Evolutionary conservation across 2,329 filamentous ascomycete genomes (phyloP).

Genomic region (Alternaria burnsii): DNA sequence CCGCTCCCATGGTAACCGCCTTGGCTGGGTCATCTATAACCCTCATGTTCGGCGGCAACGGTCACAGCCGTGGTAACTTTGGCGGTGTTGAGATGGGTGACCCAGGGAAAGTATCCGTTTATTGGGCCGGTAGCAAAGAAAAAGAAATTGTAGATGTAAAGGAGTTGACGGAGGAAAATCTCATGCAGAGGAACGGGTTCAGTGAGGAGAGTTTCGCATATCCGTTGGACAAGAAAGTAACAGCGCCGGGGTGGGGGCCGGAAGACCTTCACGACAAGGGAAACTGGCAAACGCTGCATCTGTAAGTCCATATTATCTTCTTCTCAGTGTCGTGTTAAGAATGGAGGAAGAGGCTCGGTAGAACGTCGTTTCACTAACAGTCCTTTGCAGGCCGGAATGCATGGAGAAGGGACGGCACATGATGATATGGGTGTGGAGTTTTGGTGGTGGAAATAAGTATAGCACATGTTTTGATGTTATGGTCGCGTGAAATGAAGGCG

Average conservation of each 20-base stretch:
- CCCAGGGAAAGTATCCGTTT: slow-evolving; percentile 19
- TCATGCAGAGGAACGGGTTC: slow-evolving; percentile 31
- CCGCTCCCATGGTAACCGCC: slow-evolving; percentile 31
- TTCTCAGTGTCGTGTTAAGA: neutral
- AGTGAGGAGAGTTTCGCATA: slow-evolving; percentile 33
- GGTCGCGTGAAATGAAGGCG: slow-evolving; percentile 17
- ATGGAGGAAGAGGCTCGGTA: neutral
- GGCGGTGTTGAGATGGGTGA: slow-evolving; percentile 37
- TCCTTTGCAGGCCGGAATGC: slow-evolving; percentile 23
- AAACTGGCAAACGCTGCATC: slow-evolving; percentile 34
- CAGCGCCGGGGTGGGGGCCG: slow-evolving; percentile 26
- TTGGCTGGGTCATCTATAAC: slow-evolving; percentile 26
- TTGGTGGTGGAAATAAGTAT: slow-evolving; percentile 25
- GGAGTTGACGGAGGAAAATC: slow-evolving; percentile 29
- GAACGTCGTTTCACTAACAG: slow-evolving; percentile 2
- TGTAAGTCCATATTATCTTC: slow-evolving; percentile 17
- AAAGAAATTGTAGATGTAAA: slow-evolving; percentile 31
- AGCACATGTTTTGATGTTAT: slow-evolving; percentile 39
- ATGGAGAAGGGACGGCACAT: slow-evolving; percentile 39
- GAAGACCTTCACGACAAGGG: slow-evolving; percentile 37
- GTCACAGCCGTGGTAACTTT: slow-evolving; percentile 34
- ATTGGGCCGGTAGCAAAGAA: slow-evolving; percentile 30
- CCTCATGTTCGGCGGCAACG: slow-evolving; percentile 40
- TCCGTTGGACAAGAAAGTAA: slow-evolving; percentile 27
- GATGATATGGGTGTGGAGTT: slow-evolving; percentile 41